Percentiles rank a stretch among this genome's conserved stretches.
Conservation (phyloP, 805 yeast species). For the Zygotorulaspora danielsina region DNA sequence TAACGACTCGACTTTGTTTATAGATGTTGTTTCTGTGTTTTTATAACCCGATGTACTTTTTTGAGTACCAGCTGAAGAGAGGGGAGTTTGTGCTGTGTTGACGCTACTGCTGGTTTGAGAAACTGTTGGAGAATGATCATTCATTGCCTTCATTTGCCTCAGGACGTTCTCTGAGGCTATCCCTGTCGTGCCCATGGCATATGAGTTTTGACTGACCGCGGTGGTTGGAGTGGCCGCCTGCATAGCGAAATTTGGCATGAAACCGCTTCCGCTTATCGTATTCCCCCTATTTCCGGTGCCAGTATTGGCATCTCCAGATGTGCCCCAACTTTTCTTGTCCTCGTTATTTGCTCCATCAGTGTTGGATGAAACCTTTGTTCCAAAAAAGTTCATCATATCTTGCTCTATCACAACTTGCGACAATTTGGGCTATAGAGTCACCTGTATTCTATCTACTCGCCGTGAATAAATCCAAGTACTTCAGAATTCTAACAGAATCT, state of each 20-base stretch:
- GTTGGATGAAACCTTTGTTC: constrained; percentile 18
- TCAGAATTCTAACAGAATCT: no score
- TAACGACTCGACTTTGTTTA: neutral
- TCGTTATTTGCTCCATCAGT: constrained; percentile 13
- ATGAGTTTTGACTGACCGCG: constrained; percentile 56
- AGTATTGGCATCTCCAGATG: constrained; percentile 6
- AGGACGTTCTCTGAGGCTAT: constrained; percentile 38
- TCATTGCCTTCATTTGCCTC: constrained; percentile 32
- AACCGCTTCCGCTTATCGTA: constrained; percentile 10
- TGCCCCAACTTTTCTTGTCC: constrained; percentile 14
- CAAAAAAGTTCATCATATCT: constrained; percentile 32
- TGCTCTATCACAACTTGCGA: no score
- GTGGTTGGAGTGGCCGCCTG: constrained; percentile 63
- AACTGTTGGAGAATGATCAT: constrained; percentile 9
- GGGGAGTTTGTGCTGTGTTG: neutral
- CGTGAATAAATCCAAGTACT: no score
- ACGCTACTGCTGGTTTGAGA: neutral
- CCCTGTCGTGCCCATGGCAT: constrained; percentile 67
- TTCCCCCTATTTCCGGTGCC: constrained; percentile 11
- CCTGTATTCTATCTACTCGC: no score
- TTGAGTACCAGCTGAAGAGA: neutral
- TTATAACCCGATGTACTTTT: neutral
- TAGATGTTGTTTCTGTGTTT: neutral
- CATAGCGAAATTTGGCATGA: constrained; percentile 38
- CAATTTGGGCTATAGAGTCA: no score